Evolutionary conservation across 2,329 filamentous ascomycete genomes (phyloP).

Genomic region (Verticillium tricorpus): DNA sequence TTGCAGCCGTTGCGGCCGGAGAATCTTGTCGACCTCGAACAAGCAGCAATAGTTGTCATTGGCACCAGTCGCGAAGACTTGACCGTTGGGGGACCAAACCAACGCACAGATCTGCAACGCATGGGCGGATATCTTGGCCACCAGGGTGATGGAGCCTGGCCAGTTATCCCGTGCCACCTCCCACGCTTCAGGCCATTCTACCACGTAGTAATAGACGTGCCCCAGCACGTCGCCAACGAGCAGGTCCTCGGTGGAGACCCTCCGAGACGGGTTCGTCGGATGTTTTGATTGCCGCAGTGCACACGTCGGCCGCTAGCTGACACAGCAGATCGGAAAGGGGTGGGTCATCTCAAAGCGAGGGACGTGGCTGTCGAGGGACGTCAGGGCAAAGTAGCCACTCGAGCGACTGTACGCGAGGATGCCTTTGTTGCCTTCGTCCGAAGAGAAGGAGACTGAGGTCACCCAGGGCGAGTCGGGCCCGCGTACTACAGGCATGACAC

Average conservation of each 20-base stretch:
- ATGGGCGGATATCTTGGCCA: slow-evolving; percentile 75
- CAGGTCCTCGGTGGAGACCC: slow-evolving; percentile 73
- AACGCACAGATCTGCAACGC: slow-evolving; percentile 89
- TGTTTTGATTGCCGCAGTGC: slow-evolving; percentile 49
- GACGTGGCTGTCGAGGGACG: slow-evolving; percentile 67
- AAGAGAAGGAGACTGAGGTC: slow-evolving; percentile 89
- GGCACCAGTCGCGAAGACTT: slow-evolving; percentile 77
- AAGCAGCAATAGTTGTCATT: slow-evolving; percentile 90
- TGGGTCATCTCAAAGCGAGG: slow-evolving; percentile 74
- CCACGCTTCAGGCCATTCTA: slow-evolving; percentile 74
- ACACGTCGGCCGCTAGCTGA: slow-evolving; percentile 71
- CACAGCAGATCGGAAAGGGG: slow-evolving; percentile 67
- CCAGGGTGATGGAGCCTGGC: slow-evolving; percentile 71
- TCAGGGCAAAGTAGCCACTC: slow-evolving; percentile 69
- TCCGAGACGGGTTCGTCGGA: slow-evolving; percentile 37
- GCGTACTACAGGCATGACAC: background rate
- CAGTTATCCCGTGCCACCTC: slow-evolving; percentile 63
- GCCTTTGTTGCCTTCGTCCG: slow-evolving; percentile 64
- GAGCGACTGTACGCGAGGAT: slow-evolving; percentile 84
- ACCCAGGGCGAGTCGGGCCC: slow-evolving; percentile 59
- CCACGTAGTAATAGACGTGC: slow-evolving; percentile 78
- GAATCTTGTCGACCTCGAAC: slow-evolving; percentile 64
- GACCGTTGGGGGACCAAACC: slow-evolving; percentile 76
- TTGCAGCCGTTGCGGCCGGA: slow-evolving; percentile 19
- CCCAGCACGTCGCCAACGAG: slow-evolving; percentile 82